Evolutionary conservation across 768 basidiomycete species (phyloP), one percentile per base, ranked within the genome.

Genomic region (Cyathus striatus): DNA sequence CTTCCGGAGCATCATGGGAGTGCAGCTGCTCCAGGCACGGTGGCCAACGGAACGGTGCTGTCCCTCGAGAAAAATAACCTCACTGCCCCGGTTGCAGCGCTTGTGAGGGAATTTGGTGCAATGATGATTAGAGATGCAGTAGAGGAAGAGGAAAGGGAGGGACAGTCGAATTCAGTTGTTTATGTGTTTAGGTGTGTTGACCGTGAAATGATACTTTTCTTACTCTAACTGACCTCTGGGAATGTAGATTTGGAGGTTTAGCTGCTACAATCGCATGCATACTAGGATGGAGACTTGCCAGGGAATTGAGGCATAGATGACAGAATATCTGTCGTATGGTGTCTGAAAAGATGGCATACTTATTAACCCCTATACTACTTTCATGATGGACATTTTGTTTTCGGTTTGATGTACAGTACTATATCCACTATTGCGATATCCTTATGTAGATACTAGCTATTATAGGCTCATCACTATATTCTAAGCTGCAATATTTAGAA

Each of bases 111-210:
- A 13, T 20, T 45, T 48, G 47, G 45, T 52, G 51, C 41, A 57
- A 40, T 14, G 54, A 41, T 36, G 24, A 35, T 52, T 36, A 49
- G 43, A 6, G 58, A 39, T 18, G 51, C 47, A 12, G 45, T 41
- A n/a, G 54, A 52, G 14, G 55, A 48, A n/a, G 56, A 56, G 30
- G 65, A 56, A 16, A 45, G 45, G 22, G 54, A 52, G 2, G 48
- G 54, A n/a, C 50, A 60, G 18, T 75, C 82, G 1, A 81, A 84
- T 59, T 81, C 88, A n/a, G 78, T 90, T 3, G 88, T 81, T 7
- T 76, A 90, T 52, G 78, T 92, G 23, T 90, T 92, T 57, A 69
- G 83, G 89, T 88, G 49, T 55, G 82, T n/a, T n/a, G n/a, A n/a
- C 64, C 2, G n/a, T 40, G 33, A 36, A 42, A 37, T 45, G 12